phyloP scores from a whole-genome alignment of 2,329 filamentous ascomycete genomes.

The Coniochaeta sp. region DNA sequence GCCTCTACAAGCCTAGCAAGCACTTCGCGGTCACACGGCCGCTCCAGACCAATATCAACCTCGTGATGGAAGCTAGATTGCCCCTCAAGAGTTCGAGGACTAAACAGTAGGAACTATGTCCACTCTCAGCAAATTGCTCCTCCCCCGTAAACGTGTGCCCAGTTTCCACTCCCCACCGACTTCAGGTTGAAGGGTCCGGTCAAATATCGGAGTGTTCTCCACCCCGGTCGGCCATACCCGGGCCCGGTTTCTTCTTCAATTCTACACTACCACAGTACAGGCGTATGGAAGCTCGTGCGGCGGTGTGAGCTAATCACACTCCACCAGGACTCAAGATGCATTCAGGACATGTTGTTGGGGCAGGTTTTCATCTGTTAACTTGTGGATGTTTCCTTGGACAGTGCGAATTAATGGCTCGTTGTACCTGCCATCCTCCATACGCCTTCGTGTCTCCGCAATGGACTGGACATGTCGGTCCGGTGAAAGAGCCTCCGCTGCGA shows the following conservation, averaged over 20 bases:
- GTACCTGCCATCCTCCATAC: neutral
- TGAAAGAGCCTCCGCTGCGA: neutral
- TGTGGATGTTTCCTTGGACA: neutral
- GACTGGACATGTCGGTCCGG: neutral
- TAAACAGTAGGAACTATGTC: neutral
- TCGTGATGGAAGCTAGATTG: neutral
- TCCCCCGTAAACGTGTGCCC: neutral
- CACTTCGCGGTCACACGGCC: neutral
- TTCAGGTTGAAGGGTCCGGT: neutral
- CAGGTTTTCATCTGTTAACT: neutral
- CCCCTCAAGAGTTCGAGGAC: neutral
- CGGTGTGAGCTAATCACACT: neutral
- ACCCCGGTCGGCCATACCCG: neutral
- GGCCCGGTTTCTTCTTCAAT: neutral
- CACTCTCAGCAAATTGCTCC: neutral
- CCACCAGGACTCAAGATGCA: neutral
- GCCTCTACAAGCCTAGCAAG: neutral
- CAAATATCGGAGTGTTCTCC: neutral
- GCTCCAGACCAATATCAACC: neutral
- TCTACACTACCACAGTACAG: neutral
- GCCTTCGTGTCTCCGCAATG: neutral
- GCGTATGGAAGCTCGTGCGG: neutral
- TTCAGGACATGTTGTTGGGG: neutral
- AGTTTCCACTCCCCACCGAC: neutral
- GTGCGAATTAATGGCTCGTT: neutral